Evolutionary conservation across 106 monocot genomes (phyloP).

Genomic region (Allium cepa): DNA sequence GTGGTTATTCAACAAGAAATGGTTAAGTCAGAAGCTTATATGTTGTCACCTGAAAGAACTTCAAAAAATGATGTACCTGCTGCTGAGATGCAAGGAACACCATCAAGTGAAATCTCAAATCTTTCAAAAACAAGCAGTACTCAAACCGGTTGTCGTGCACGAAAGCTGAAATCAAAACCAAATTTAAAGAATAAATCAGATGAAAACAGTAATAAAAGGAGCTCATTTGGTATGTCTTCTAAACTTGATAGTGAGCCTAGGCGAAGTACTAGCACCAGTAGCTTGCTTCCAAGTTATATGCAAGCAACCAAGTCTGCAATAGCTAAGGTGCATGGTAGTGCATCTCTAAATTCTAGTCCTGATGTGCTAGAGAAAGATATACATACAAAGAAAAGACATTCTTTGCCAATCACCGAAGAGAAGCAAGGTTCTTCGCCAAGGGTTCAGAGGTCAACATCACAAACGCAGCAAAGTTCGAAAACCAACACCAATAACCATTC

Average conservation of each 20-base stretch:
- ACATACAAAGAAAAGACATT: slow-evolving; percentile 68
- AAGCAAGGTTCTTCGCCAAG: slow-evolving; percentile 71
- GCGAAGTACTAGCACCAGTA: slow-evolving; percentile 28
- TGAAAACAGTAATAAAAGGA: slow-evolving; percentile 36
- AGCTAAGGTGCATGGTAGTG: slow-evolving; percentile 50
- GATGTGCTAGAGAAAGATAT: slow-evolving; percentile 61
- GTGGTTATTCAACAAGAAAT: slow-evolving; percentile 10
- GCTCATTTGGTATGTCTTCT: slow-evolving; percentile 19
- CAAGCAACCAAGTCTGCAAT: slow-evolving; percentile 88
- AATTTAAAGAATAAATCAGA: slow-evolving; percentile 34
- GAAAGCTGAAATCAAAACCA: slow-evolving; percentile 29
- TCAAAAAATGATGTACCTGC: slow-evolving; percentile 45
- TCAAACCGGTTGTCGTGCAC: slow-evolving; percentile 11
- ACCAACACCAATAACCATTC: slow-evolving; percentile 31
- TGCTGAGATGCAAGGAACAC: slow-evolving; percentile 49
- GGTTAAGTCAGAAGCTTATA: slow-evolving; percentile 5
- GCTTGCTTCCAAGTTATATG: slow-evolving; percentile 90
- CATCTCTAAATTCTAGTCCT: slow-evolving; percentile 73
- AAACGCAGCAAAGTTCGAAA: slow-evolving; percentile 47
- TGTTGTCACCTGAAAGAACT: slow-evolving; percentile 51
- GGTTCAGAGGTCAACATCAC: slow-evolving; percentile 74
- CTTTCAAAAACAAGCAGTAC: slow-evolving; percentile 37
- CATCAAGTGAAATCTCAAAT: slow-evolving; percentile 56
- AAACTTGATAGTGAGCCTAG: slow-evolving; percentile 49
- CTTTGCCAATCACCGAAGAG: slow-evolving; percentile 56